Percentiles rank a stretch among this genome's conserved stretches.
Evolutionary conservation across 192 early-diverging fungal genomes (phyloP).

Genomic region (Phycomyces blakesleeanus): DNA sequence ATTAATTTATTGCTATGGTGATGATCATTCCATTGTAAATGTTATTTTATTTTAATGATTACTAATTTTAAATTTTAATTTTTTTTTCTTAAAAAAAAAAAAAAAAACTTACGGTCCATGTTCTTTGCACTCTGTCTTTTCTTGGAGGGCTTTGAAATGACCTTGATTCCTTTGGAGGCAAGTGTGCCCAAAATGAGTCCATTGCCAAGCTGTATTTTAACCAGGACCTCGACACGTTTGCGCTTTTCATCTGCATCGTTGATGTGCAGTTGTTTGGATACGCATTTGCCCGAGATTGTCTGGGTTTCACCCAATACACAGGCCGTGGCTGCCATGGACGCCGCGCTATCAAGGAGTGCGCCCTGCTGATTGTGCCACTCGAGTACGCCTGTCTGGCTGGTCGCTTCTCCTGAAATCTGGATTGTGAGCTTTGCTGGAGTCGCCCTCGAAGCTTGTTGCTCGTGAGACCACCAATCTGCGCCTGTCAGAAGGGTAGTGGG

Average conservation of each 20-base stretch:
- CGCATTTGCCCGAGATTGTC: slow-evolving; percentile 61
- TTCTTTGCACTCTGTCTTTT: slow-evolving; percentile 83
- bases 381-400: slow-evolving; percentile 45
- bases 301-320: slow-evolving; percentile 1
- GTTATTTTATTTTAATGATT: background rate
- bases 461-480: slow-evolving; percentile 56
- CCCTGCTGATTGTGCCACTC: slow-evolving; percentile 44
- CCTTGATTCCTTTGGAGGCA: slow-evolving; percentile 74
- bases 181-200: slow-evolving; percentile 63
- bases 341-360: slow-evolving; percentile 1
- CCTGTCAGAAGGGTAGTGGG: slow-evolving; percentile 75
- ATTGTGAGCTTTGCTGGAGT: slow-evolving; percentile 31
- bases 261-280: slow-evolving; percentile 80
- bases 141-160: slow-evolving; percentile 91
- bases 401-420: slow-evolving; percentile 29
- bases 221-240: slow-evolving; percentile 71
- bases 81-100: background rate
- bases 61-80: background rate
- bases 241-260: slow-evolving; percentile 82
- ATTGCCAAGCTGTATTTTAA: slow-evolving; percentile 65
- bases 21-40: too few relatives aligned
- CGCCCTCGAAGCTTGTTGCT: background rate
- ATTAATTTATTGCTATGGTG: too few relatives aligned
- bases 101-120: slow-evolving; percentile 52
- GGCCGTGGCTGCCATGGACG: slow-evolving; percentile 5